Evolutionary conservation across 441 rosid genomes (phyloP), one percentile per base, ranked within the genome.

Genomic region (Populus tomentosa): DNA sequence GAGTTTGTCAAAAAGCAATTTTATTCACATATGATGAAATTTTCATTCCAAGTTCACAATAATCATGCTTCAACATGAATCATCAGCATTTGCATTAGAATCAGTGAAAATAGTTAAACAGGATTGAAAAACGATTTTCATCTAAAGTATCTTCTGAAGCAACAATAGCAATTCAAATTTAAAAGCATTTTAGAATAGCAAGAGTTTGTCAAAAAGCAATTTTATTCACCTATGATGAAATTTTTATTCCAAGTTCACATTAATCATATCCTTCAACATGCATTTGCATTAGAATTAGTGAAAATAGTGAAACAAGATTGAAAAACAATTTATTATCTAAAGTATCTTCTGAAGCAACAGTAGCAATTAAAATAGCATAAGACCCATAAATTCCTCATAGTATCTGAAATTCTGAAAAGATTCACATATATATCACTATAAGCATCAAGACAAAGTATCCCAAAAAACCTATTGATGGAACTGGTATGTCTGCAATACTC

Each of bases 391-490:
- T 64, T 65, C 26, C 36, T 38, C n/a, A 14, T 18, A 16, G 32
- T 1, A 24, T 7, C 7, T 40, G 65, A 66, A 28, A 67, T 10
- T 11, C 3, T 9, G 62, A 66, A 67, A 5, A 20, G 30, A 59
- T n/a, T 26, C 28, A 18, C 13, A 21, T 1, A 30, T 8, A 59
- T 21, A 72, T 21, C 18, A 53, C 28, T 1, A 70, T 10, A 59
- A 24, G 46, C n/a, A 56, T 10, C 30, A 28, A 70, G 59, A 53
- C 38, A 53, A 18, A 28, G 28, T 14, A 66, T 30, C 23, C 67
- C 24, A 30, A 32, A 36, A 74, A 68, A 75, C 77, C 82, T 68
- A 53, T 67, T 36, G 69, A 62, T 14, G 23, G 38, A 28, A 74
- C 23, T 21, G 73, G 30, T 16, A 18, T 7, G 46, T 16, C 62